These are phyloP conservation scores for Wallacemonas sp. DNA, from an alignment of 208 protist species.

Conservation along the genomic window DNA sequence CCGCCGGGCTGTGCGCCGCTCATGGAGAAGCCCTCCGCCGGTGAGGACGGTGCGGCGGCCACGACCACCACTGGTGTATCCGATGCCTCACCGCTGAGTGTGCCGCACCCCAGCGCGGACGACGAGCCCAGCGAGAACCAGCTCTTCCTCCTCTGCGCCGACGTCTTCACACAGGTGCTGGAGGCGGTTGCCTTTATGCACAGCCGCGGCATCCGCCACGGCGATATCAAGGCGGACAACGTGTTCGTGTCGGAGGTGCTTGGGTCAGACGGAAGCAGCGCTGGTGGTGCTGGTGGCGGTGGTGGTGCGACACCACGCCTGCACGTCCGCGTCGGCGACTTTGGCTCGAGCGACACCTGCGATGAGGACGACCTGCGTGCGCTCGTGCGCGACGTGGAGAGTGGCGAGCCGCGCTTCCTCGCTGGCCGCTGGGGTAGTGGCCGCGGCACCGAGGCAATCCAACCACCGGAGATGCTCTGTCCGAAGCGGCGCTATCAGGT, in stretches of 20 bases:
- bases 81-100: neutral
- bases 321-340: conserved; percentile 68
- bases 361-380: conserved; percentile 53
- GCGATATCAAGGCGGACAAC: conserved; percentile 82
- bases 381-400: conserved; percentile 46
- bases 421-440: conserved; percentile 56
- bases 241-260: conserved; percentile 50
- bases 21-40: conserved; percentile 19
- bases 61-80: neutral
- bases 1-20: conserved; percentile 50
- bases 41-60: conserved; percentile 3
- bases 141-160: conserved; percentile 52
- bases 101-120: neutral
- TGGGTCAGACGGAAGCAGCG: neutral
- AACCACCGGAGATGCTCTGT: conserved; percentile 72
- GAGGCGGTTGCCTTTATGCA: conserved; percentile 68
- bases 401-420: conserved; percentile 48
- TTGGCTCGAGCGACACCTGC: conserved; percentile 75
- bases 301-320: neutral
- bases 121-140: neutral
- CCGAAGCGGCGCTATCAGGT: conserved; percentile 54
- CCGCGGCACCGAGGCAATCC: conserved; percentile 78
- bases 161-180: conserved; percentile 69
- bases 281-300: neutral
- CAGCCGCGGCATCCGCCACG: conserved; percentile 60